phyloP scores from a whole-genome alignment of 2,329 filamentous ascomycete species.

The Microsporum ferrugineum region DNA sequence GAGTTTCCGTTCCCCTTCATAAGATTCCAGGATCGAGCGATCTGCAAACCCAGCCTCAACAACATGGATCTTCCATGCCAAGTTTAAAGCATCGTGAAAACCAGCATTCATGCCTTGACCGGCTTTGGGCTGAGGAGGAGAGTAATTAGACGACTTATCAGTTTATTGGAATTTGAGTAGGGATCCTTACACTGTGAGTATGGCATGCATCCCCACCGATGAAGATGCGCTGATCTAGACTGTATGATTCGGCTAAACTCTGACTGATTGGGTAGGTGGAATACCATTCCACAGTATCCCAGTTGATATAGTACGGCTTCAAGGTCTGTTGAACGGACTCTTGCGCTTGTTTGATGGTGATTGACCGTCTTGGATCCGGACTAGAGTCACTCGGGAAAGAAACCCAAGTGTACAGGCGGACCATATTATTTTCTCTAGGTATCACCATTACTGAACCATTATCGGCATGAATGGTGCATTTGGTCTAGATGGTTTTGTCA shows the following conservation, averaged over 20 bases:
- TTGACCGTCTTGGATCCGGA: conserved; percentile 50
- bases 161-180: not conserved
- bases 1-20: conserved; percentile 73
- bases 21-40: conserved; percentile 65
- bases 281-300: conserved; percentile 56
- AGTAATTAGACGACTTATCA: not conserved
- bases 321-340: conserved; percentile 47
- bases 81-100: conserved; percentile 59
- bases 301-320: conserved; percentile 49
- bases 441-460: conserved; percentile 76
- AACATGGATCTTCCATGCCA: conserved; percentile 92
- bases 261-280: conserved; percentile 56
- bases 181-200: conserved; percentile 41
- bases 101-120: conserved; percentile 55
- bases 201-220: conserved; percentile 56
- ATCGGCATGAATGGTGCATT: conserved; percentile 62
- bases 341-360: conserved; percentile 49
- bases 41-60: conserved; percentile 74
- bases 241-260: conserved; percentile 54
- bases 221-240: conserved; percentile 53
- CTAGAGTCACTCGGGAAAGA: conserved; percentile 51
- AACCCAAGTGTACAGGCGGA: conserved; percentile 45
- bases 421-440: conserved; percentile 51
- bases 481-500: conserved; percentile 9
- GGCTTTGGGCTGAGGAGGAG: conserved; percentile 43